Conservation (phyloP, 495 filamentous ascomycete species). For the Choiromyces venosus region DNA sequence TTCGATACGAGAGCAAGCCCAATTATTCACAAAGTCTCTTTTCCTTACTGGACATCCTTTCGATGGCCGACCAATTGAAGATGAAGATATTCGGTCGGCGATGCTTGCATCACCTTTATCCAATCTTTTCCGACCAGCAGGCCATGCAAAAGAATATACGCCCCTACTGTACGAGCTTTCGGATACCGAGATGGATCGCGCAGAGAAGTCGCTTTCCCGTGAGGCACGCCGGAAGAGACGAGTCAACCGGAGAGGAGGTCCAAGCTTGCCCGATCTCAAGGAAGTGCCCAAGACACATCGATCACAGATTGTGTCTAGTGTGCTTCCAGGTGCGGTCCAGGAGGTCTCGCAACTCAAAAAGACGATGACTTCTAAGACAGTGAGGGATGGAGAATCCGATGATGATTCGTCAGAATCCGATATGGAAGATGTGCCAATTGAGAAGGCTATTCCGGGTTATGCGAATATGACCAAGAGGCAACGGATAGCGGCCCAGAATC, state of each 20-base stretch:
- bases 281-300: constrained; percentile 88
- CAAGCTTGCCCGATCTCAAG: constrained; percentile 91
- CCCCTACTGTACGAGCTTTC: constrained; percentile 91
- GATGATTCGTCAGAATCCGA: constrained; percentile 82
- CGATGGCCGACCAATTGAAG: constrained; percentile 87
- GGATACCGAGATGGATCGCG: constrained; percentile 81
- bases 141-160: constrained; percentile 84
- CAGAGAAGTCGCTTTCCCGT: constrained; percentile 83
- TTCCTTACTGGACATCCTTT: constrained; percentile 92
- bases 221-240: constrained; percentile 91
- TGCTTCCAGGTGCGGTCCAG: constrained; percentile 77
- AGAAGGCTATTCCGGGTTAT: constrained; percentile 81
- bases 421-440: constrained; percentile 77
- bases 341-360: constrained; percentile 61
- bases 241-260: constrained; percentile 86
- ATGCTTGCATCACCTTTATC: constrained; percentile 81
- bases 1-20: constrained; percentile 89
- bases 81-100: constrained; percentile 74
- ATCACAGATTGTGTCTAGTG: constrained; percentile 81
- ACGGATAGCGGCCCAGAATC: constrained; percentile 60
- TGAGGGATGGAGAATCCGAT: constrained; percentile 56
- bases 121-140: constrained; percentile 77
- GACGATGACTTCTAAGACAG: constrained; percentile 73
- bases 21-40: constrained; percentile 86
- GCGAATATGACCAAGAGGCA: constrained; percentile 70